Conservation (phyloP, 306 rosid species). For the Malus orientalis region DNA sequence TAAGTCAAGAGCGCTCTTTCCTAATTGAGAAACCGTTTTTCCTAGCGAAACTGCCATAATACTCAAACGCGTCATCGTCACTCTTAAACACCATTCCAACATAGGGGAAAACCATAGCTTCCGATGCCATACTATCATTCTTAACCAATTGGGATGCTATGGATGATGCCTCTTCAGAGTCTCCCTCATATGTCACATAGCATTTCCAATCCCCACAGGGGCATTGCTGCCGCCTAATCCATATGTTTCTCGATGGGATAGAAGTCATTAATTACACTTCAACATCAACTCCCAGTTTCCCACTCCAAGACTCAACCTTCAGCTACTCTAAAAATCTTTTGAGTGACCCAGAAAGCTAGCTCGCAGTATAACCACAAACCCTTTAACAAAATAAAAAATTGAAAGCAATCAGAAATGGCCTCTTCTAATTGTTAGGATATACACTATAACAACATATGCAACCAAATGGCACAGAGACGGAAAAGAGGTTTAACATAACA, state of each 20-base stretch:
- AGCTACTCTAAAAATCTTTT: not conserved
- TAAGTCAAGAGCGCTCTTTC: slow-evolving; percentile 86
- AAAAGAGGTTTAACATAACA: not conserved
- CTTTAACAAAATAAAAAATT: slow-evolving; percentile 4
- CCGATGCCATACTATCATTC: slow-evolving; percentile 33
- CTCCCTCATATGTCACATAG: slow-evolving; percentile 61
- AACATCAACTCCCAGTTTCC: not conserved
- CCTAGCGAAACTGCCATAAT: slow-evolving; percentile 80
- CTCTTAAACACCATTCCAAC: slow-evolving; percentile 93
- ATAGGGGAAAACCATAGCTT: slow-evolving; percentile 73
- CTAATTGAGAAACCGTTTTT: slow-evolving; percentile 82
- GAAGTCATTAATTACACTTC: slow-evolving; percentile 40
- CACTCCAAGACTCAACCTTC: not conserved
- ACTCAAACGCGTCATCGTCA: slow-evolving; percentile 90
- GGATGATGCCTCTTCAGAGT: slow-evolving; percentile 53
- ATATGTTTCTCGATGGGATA: slow-evolving; percentile 53
- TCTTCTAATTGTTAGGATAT: not conserved
- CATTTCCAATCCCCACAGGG: slow-evolving; percentile 99
- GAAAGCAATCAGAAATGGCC: not conserved
- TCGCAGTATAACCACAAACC: slow-evolving; percentile 15
- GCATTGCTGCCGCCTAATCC: slow-evolving; percentile 90
- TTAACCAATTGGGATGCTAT: slow-evolving; percentile 48
- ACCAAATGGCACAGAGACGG: not conserved
- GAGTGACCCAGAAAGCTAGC: slow-evolving; percentile 15
- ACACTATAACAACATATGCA: not conserved